A percentile compares a stretch with the other conserved stretches of the same genome.
phyloP scores from a whole-genome alignment of 768 basidiomycete species.

The Ramaria rubella region DNA sequence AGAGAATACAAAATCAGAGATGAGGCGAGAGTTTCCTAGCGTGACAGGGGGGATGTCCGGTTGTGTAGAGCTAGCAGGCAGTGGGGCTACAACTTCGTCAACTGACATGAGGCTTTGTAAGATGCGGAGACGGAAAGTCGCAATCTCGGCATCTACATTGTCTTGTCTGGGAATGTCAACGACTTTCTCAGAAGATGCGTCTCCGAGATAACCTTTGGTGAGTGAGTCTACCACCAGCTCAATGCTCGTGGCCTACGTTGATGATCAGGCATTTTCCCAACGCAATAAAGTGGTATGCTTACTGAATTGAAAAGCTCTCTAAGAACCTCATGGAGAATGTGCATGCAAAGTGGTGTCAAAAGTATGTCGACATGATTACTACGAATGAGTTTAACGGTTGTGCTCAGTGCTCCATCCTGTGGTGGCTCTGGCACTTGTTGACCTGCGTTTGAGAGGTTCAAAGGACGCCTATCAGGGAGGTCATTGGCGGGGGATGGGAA shows the following conservation, averaged over 20 bases:
- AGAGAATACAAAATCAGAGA: not conserved
- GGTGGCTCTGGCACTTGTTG: not conserved
- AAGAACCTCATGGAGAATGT: slow-evolving; percentile 38
- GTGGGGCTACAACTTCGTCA: slow-evolving; percentile 26
- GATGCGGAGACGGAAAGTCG: slow-evolving; percentile 34
- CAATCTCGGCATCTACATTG: slow-evolving; percentile 39
- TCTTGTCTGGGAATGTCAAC: slow-evolving; percentile 13
- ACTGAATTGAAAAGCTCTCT: slow-evolving; percentile 44
- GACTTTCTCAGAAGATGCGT: slow-evolving; percentile 22
- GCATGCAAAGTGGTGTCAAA: slow-evolving; percentile 52
- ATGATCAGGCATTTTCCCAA: slow-evolving; percentile 6
- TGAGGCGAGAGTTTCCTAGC: not conserved
- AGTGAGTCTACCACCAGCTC: slow-evolving; percentile 37
- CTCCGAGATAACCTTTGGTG: slow-evolving; percentile 34
- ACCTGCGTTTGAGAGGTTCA: not conserved
- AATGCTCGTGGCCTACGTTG: slow-evolving; percentile 29
- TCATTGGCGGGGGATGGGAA: not conserved
- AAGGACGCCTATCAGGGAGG: not conserved
- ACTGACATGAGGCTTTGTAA: slow-evolving; percentile 41
- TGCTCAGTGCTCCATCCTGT: not conserved
- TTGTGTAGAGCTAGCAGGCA: not conserved
- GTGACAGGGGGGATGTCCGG: not conserved
- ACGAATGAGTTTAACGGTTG: not conserved
- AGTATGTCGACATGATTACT: slow-evolving; percentile 28
- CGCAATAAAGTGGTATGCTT: slow-evolving; percentile 16